Conservation (phyloP, 2,329 filamentous ascomycete species). For the Pestalotiopsis sp. region DNA sequence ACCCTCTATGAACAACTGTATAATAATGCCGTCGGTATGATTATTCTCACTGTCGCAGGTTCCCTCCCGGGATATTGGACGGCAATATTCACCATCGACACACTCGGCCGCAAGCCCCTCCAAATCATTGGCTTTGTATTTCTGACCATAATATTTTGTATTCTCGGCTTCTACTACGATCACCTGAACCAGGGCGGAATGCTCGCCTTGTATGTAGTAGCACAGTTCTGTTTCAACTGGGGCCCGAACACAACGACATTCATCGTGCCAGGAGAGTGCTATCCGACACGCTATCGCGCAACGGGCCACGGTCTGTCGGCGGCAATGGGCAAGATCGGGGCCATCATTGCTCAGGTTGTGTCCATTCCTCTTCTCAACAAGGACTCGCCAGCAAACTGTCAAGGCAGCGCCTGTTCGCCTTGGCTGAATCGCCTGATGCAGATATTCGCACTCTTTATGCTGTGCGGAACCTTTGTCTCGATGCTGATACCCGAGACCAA, state of each 20-base stretch:
- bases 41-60: constrained; percentile 77
- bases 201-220: constrained; percentile 64
- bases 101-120: constrained; percentile 75
- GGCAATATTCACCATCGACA: constrained; percentile 74
- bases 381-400: constrained; percentile 53
- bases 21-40: constrained; percentile 75
- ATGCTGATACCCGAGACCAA: constrained; percentile 80
- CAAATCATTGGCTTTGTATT: constrained; percentile 66
- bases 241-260: constrained; percentile 70
- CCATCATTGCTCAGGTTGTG: constrained; percentile 68
- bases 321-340: constrained; percentile 68
- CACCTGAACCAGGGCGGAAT: constrained; percentile 50
- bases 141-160: constrained; percentile 62
- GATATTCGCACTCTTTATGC: constrained; percentile 81
- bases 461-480: constrained; percentile 68
- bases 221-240: constrained; percentile 70
- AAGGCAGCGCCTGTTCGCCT: constrained; percentile 50
- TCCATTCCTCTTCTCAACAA: constrained; percentile 64
- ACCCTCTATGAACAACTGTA: constrained; percentile 71
- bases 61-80: constrained; percentile 82
- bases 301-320: constrained; percentile 68
- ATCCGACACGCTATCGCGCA: constrained; percentile 64
- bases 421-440: constrained; percentile 77
- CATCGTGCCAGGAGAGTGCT: constrained; percentile 66
- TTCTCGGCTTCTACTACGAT: constrained; percentile 64